phyloP scores from a whole-genome alignment of 257 asterid genomes.

The Solanum acaule region DNA sequence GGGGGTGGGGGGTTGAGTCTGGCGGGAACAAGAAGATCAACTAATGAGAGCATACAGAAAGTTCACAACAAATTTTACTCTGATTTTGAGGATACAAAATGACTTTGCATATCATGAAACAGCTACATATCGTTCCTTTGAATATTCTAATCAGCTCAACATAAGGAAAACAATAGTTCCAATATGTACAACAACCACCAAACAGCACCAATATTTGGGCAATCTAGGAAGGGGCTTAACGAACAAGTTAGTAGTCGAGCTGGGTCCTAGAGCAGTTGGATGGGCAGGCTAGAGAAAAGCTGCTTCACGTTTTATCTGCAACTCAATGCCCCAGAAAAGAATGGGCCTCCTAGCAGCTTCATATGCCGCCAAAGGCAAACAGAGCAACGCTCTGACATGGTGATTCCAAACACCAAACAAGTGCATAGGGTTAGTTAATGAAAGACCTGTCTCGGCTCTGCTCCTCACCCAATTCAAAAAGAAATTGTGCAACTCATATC shows the following conservation, averaged over 20 bases:
- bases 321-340: conserved; percentile 28
- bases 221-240: conserved; percentile 19
- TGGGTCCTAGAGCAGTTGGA: conserved; percentile 19
- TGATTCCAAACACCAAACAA: not conserved
- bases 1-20: not conserved
- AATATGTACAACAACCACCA: conserved; percentile 45
- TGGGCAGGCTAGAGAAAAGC: conserved; percentile 7
- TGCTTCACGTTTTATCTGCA: conserved; percentile 4
- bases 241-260: conserved; percentile 49
- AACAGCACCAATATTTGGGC: conserved; percentile 27
- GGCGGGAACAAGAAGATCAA: not conserved
- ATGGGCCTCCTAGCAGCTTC: conserved; percentile 32
- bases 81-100: not conserved
- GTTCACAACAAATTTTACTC: not conserved
- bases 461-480: conserved; percentile 9
- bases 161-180: conserved; percentile 17
- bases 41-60: not conserved
- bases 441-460: conserved; percentile 7
- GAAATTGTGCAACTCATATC: conserved; percentile 18
- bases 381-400: conserved; percentile 4
- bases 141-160: conserved; percentile 33
- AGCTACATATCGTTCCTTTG: conserved; percentile 35
- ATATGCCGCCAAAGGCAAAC: conserved; percentile 18
- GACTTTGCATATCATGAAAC: conserved; percentile 30
- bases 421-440: not conserved